Evolutionary conservation across 179 eudicot species (phyloP), one percentile per base, ranked within the genome.

Genomic region (Beta corolliflora): DNA sequence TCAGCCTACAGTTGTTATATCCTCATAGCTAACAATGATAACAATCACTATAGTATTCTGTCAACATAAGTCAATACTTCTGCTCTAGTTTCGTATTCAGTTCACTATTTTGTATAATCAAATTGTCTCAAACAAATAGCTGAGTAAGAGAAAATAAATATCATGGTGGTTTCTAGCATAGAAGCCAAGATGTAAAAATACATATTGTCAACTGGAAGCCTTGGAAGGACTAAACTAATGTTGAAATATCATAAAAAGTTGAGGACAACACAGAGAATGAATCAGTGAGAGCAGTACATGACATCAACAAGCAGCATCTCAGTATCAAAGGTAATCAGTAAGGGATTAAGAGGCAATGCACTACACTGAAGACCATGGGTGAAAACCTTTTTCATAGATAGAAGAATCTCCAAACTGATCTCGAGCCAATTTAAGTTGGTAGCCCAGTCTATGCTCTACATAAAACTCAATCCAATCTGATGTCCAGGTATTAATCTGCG

Each of bases 401-500:
- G 87, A 79, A 50, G 97, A 93, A 85, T 96, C 99, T 41, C 99
- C 98, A 82, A 84, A 93, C 65, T 85, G 97, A 81, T 96, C 89
- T 64, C 93, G 88, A 69, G 97, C 97, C 87, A 94, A 77, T 85
- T 91, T 90, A 83, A 96, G 89, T 80, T 96, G 99, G 88, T 94
- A 96, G 83, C 94, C 96, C 84, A 96, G 80, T 77, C 99, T 90
- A 83, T 90, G 89, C 90, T 90, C 87, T 64, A 89, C 90, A 80
- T 89, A 96, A 82, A 96, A 96, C 77, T 94, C 92, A 55, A 94
- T 82, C 99, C 98, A 96, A 68, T 94, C 93, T n/a, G 97, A 89
- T 41, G 93, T 90, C 99, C 99, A 96, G n/a, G 92, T 91, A 81
- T 96, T 96, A 73, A 87, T 88, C 92, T 96, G 97, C 45, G 95